Conservation (phyloP, 2,329 filamentous ascomycete species). For the Metarhizium anisopliae region DNA sequence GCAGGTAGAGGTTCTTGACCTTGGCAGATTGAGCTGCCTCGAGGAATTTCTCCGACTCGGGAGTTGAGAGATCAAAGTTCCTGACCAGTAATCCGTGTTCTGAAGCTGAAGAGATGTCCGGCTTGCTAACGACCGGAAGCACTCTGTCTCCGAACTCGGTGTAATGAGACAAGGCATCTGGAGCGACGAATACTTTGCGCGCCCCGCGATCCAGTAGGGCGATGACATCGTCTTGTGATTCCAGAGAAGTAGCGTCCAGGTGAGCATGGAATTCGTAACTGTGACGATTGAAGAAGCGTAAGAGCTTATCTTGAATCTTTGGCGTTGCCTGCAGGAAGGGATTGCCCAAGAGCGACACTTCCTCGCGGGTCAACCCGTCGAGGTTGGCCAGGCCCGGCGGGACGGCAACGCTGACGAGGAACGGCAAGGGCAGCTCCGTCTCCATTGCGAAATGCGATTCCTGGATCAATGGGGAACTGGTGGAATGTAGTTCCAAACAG, state of each 20-base stretch:
- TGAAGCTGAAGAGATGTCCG: slow-evolving; percentile 35
- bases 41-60: slow-evolving; percentile 33
- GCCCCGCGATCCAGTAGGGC: slow-evolving; percentile 79
- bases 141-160: slow-evolving; percentile 48
- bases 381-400: slow-evolving; percentile 37
- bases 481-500: background rate
- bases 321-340: slow-evolving; percentile 48
- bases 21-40: slow-evolving; percentile 36
- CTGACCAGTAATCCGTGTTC: slow-evolving; percentile 43
- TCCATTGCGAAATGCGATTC: slow-evolving; percentile 39
- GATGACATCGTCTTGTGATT: slow-evolving; percentile 63
- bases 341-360: slow-evolving; percentile 50
- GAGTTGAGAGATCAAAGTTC: slow-evolving; percentile 36
- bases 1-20: slow-evolving; percentile 40
- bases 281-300: slow-evolving; percentile 39
- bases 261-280: slow-evolving; percentile 52
- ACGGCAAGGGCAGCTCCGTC: slow-evolving; percentile 54
- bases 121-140: slow-evolving; percentile 39
- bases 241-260: slow-evolving; percentile 65
- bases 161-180: slow-evolving; percentile 55
- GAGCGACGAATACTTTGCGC: slow-evolving; percentile 71
- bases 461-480: background rate
- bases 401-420: slow-evolving; percentile 49
- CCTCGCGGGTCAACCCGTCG: slow-evolving; percentile 45
- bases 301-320: slow-evolving; percentile 35